phyloP scores from a whole-genome alignment of 2,329 filamentous ascomycete species.

The Aspergillus pseudoglaucus region DNA sequence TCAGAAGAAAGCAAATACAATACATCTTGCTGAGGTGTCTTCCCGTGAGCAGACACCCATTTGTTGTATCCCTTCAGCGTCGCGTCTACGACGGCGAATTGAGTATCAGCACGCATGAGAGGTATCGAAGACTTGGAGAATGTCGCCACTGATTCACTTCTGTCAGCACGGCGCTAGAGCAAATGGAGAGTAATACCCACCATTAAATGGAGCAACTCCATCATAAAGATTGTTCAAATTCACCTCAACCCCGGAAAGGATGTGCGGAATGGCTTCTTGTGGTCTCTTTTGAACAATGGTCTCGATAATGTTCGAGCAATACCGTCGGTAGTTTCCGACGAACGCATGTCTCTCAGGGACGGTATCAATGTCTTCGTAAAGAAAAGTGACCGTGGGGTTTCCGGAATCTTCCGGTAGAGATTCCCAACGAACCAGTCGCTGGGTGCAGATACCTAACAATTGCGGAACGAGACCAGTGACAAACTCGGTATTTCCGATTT shows the following conservation, averaged over 20 bases:
- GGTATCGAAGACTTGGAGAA: constrained; percentile 37
- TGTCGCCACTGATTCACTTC: constrained; percentile 22
- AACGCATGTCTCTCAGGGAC: constrained; percentile 91
- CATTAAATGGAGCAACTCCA: constrained; percentile 59
- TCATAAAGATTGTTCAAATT: constrained; percentile 71
- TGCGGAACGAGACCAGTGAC: constrained; percentile 61
- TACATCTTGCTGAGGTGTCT: constrained; percentile 46
- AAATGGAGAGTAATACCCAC: constrained; percentile 36
- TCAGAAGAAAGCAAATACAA: constrained; percentile 7
- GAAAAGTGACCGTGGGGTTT: constrained; percentile 71
- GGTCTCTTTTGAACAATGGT: constrained; percentile 74
- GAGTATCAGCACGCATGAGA: constrained; percentile 70
- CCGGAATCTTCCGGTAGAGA: constrained; percentile 73
- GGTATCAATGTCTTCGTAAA: constrained; percentile 92
- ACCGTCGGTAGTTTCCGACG: constrained; percentile 88
- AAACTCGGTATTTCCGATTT: constrained; percentile 55
- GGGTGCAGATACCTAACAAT: constrained; percentile 74
- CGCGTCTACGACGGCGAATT: constrained; percentile 83
- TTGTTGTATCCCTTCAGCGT: constrained; percentile 82
- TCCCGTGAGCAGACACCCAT: constrained; percentile 57
- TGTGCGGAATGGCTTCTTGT: constrained; percentile 78
- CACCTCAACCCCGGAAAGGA: constrained; percentile 70
- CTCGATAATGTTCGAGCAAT: constrained; percentile 82
- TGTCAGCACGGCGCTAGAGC: background rate
- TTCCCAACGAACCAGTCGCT: constrained; percentile 81